Evolutionary conservation across 2,329 filamentous ascomycete species (phyloP).

Genomic region (Fusarium hostae): DNA sequence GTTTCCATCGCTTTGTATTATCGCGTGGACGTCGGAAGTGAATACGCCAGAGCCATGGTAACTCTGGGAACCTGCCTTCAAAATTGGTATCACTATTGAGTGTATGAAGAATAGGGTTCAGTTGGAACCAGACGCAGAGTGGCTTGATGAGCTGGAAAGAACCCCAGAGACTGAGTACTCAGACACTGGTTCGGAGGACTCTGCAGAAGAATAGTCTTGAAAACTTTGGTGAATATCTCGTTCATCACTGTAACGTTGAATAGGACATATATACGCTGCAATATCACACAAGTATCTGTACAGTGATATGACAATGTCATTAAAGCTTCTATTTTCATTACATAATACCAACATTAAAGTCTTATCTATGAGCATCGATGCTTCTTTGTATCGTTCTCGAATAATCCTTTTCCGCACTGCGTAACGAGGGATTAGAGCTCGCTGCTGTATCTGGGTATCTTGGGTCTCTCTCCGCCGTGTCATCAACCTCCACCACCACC

Average conservation of each 20-base stretch:
- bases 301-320: background rate
- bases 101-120: too few relatives aligned
- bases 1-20: background rate
- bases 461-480: conserved; percentile 41
- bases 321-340: background rate
- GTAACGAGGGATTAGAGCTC: conserved; percentile 43
- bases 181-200: background rate
- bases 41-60: background rate
- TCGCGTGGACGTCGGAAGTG: background rate
- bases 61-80: background rate
- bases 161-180: background rate
- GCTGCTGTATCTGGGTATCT: conserved; percentile 40
- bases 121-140: background rate
- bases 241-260: too few relatives aligned
- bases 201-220: background rate
- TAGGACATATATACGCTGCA: too few relatives aligned
- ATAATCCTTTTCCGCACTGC: conserved; percentile 45
- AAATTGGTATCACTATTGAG: background rate
- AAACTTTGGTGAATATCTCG: accelerated
- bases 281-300: too few relatives aligned
- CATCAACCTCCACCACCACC: conserved; percentile 54
- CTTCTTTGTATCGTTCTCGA: conserved; percentile 9
- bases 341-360: background rate
- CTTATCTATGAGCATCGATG: conserved; percentile 8
- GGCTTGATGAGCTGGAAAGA: background rate